Base-by-base conservation (phyloP, 441 rosid species). In the Brassica balearica region DNA sequence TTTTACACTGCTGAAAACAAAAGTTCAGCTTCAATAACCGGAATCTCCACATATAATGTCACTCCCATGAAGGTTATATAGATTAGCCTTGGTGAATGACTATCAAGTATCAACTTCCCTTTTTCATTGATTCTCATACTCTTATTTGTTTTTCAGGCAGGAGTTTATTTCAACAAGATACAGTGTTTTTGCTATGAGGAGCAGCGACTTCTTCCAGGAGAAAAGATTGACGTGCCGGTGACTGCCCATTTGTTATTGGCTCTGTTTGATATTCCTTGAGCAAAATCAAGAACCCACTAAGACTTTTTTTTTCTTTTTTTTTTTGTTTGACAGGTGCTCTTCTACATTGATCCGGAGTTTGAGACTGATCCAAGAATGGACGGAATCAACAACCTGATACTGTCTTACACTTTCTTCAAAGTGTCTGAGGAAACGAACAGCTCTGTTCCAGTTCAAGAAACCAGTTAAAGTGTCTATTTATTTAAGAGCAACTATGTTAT, bases 121-220 rank as follows among this genome's bases (percentile, higher is more conserved):
- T 38, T 38, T 38, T 38, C 1, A 38, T 38, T 9, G 46, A 2
- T 38, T 9, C 46, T 38, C 46, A 34, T 34, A 6, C 41, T 34
- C 2, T 34, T 34, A 29, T 34, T 34, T 7, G 8, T 34, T 7
- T 34, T 34, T 34, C 89, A 93, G 99, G 98, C 99, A 68, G 99
- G 88, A 11, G 89, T 93, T 71, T 95, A 95, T 86, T 95, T 95
- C 87, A 95, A 95, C 65, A 93, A 95, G 85, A 92, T 91, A 75
- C 99, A 95, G 72, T 93, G 98, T 67, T 95, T 95, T 82, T 95
- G 99, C 89, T 95, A 91, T 10, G 98, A 95, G 84, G 98, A 95
- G 84, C 98, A 95, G 83, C 94, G 96, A 20, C 96, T 95, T 79
- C 97, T 95, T 76, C 96, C 98, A 0, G 98, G 98, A 68, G 98